phyloP scores from a whole-genome alignment of 179 eudicot species.

The Monotropa hypopitys region DNA sequence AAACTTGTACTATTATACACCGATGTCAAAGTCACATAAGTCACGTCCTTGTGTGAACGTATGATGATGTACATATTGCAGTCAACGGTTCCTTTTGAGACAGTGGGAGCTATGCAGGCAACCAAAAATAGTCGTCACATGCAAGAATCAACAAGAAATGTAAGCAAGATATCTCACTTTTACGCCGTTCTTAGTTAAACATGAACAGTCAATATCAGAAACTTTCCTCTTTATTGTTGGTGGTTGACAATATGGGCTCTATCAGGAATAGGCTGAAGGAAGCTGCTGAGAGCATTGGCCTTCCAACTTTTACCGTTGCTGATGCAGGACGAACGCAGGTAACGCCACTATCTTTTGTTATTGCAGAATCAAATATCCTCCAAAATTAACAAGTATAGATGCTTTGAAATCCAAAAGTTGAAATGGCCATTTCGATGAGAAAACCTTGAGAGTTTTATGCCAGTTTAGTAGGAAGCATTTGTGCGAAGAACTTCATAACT shows the following conservation, averaged over 20 bases:
- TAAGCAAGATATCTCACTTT: conserved; percentile 28
- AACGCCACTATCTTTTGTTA: background rate
- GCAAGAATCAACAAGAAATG: conserved; percentile 97
- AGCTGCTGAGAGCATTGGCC: conserved; percentile 76
- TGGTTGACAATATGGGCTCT: conserved; percentile 7
- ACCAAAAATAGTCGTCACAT: conserved; percentile 84
- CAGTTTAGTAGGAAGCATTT: background rate
- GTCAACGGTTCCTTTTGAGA: conserved; percentile 63
- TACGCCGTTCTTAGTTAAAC: background rate
- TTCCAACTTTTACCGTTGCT: conserved; percentile 89
- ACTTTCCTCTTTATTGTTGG: background rate
- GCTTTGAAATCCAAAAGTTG: background rate
- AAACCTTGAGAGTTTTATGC: background rate
- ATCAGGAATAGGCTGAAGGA: conserved; percentile 77
- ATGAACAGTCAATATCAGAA: background rate
- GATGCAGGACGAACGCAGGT: conserved; percentile 99
- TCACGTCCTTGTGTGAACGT: background rate
- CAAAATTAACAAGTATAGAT: background rate
- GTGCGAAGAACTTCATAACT: background rate
- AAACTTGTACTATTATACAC: background rate
- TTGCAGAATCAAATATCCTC: background rate
- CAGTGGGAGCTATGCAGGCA: conserved; percentile 94
- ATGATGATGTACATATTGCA: conserved; percentile 19
- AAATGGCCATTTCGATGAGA: background rate
- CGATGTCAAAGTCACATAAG: background rate